Evolutionary conservation across 345 rosid species (phyloP).

Genomic region (Linum trigynum): DNA sequence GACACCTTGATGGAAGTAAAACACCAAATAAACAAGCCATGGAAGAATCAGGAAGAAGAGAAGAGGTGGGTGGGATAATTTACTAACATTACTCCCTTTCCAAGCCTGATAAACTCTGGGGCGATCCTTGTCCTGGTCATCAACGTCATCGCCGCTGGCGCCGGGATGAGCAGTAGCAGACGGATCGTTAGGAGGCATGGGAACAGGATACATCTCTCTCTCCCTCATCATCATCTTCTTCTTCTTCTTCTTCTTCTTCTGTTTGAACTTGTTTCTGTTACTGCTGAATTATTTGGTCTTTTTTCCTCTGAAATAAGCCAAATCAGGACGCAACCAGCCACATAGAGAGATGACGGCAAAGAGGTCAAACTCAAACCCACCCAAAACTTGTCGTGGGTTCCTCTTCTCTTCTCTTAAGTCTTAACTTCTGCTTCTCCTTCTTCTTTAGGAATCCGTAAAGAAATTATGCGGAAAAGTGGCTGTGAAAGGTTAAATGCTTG

Average conservation of each 20-base stretch:
- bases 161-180: conserved; percentile 2
- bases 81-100: conserved; percentile 91
- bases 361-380: background rate
- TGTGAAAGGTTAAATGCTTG: background rate
- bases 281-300: background rate
- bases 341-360: background rate
- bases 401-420: background rate
- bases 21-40: background rate
- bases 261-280: background rate
- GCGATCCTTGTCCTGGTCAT: conserved; percentile 28
- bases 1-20: background rate
- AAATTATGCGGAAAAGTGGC: background rate
- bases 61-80: conserved; percentile 3
- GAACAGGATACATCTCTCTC: conserved; percentile 19
- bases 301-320: background rate
- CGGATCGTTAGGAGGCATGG: conserved; percentile 16
- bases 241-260: background rate
- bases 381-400: background rate
- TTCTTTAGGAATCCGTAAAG: background rate
- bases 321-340: background rate
- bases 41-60: background rate
- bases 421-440: background rate
- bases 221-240: background rate
- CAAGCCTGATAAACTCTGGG: conserved; percentile 71
- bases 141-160: conserved; percentile 23